A percentile compares a stretch with the other conserved stretches of the same genome.
Evolutionary conservation across 2,329 filamentous ascomycete species (phyloP).

Genomic region (Chaetomium strumarium): DNA sequence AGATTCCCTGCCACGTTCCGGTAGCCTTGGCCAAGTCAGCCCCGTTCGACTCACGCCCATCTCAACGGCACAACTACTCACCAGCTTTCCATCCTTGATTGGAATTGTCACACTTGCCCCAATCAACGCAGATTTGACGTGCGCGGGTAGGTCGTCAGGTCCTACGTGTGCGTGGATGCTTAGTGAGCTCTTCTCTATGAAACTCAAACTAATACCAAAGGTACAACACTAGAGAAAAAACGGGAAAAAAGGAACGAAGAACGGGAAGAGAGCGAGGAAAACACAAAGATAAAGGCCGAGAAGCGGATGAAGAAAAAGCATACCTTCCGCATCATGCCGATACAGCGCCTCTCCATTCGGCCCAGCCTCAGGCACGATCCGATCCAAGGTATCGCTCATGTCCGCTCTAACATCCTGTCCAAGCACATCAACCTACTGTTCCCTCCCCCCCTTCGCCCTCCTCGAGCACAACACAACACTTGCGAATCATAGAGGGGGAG

Average conservation of each 20-base stretch:
- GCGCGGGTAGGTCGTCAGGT: slow-evolving; percentile 90
- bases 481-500: background rate
- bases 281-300: background rate
- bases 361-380: slow-evolving; percentile 75
- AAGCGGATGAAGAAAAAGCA: background rate
- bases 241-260: background rate
- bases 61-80: slow-evolving; percentile 30
- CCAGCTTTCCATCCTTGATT: slow-evolving; percentile 77
- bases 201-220: background rate
- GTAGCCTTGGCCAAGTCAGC: slow-evolving; percentile 28
- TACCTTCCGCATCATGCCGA: slow-evolving; percentile 75
- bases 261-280: background rate
- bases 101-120: slow-evolving; percentile 88
- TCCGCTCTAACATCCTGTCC: slow-evolving; percentile 71
- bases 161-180: slow-evolving; percentile 43
- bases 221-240: no score
- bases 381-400: slow-evolving; percentile 90
- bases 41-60: background rate
- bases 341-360: slow-evolving; percentile 69
- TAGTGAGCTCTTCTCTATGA: background rate
- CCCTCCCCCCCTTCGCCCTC: background rate
- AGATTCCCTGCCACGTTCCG: slow-evolving; percentile 81
- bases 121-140: slow-evolving; percentile 86
- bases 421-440: no score
- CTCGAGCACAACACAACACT: slow-evolving; percentile 8